Percentiles rank a stretch among this genome's conserved stretches.
phyloP scores from a whole-genome alignment of 768 basidiomycete genomes.

The Inosperma sp. region DNA sequence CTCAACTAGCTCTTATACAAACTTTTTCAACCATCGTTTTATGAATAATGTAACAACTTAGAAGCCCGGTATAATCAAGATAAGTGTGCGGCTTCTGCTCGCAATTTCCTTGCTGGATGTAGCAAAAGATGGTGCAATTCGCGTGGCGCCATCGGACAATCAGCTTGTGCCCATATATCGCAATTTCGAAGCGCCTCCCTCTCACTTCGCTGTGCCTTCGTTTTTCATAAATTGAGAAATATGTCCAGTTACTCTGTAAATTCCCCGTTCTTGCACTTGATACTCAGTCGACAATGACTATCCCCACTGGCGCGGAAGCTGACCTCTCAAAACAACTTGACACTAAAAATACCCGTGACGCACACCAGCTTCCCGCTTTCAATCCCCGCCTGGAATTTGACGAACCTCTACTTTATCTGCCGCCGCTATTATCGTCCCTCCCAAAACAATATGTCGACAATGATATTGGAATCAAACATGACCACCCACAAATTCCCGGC shows the following conservation, averaged over 20 bases:
- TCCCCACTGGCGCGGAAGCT: too few relatives aligned
- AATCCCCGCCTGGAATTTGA: constrained; percentile 18
- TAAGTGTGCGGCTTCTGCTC: not conserved
- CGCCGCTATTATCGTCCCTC: constrained; percentile 76
- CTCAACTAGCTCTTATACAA: too few relatives aligned
- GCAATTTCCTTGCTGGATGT: not conserved
- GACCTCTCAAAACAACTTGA: not conserved
- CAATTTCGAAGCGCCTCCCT: constrained; percentile 1
- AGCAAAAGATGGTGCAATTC: constrained; percentile 1
- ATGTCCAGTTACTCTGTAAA: not conserved
- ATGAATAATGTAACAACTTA: not conserved
- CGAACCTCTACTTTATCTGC: constrained; percentile 69
- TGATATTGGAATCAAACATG: constrained; percentile 16
- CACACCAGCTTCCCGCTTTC: constrained; percentile 21
- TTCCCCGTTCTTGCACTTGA: too few relatives aligned
- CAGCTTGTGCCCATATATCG: not conserved
- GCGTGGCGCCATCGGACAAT: constrained; percentile 6
- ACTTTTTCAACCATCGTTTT: too few relatives aligned
- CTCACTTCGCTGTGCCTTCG: not conserved
- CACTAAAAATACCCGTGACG: constrained; percentile 10
- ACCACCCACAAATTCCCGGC: constrained; percentile 36
- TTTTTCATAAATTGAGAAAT: constrained; percentile 1
- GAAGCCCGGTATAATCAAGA: not conserved
- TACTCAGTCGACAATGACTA: too few relatives aligned
- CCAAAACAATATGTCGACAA: constrained; percentile 37